phyloP scores from a whole-genome alignment of 352 stramenopile genomes.

The Globisporangium cederbergense region DNA sequence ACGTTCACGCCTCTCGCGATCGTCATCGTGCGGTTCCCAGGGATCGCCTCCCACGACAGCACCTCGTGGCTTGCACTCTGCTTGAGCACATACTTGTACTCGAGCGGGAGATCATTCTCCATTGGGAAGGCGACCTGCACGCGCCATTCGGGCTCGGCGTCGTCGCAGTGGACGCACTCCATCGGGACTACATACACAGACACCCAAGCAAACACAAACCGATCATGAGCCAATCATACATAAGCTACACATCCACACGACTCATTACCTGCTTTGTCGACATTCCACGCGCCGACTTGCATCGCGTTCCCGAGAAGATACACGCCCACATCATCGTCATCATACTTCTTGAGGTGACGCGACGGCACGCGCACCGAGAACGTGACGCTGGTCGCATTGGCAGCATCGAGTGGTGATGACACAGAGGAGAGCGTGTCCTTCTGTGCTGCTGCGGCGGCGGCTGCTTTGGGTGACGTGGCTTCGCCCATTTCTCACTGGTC shows the following conservation, averaged over 20 bases:
- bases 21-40: slow-evolving; percentile 62
- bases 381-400: slow-evolving; percentile 19
- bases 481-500: slow-evolving; percentile 6
- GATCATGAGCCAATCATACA: not conserved
- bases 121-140: slow-evolving; percentile 28
- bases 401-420: not conserved
- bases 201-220: not conserved
- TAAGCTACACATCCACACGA: not conserved
- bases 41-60: slow-evolving; percentile 69
- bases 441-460: not conserved
- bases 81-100: slow-evolving; percentile 83
- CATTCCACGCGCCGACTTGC: slow-evolving; percentile 66
- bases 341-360: slow-evolving; percentile 5
- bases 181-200: slow-evolving; percentile 37
- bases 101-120: slow-evolving; percentile 28
- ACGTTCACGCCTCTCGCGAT: slow-evolving; percentile 41
- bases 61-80: slow-evolving; percentile 30
- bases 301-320: slow-evolving; percentile 46
- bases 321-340: slow-evolving; percentile 25
- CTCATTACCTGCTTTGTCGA: slow-evolving; percentile 38
- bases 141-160: slow-evolving; percentile 39
- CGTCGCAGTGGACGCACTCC: slow-evolving; percentile 24
- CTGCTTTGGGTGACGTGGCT: not conserved
- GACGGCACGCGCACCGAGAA: slow-evolving; percentile 37
- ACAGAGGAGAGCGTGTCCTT: not conserved